phyloP scores from a whole-genome alignment of 2,329 filamentous ascomycete species.

The Fusarium algeriense region DNA sequence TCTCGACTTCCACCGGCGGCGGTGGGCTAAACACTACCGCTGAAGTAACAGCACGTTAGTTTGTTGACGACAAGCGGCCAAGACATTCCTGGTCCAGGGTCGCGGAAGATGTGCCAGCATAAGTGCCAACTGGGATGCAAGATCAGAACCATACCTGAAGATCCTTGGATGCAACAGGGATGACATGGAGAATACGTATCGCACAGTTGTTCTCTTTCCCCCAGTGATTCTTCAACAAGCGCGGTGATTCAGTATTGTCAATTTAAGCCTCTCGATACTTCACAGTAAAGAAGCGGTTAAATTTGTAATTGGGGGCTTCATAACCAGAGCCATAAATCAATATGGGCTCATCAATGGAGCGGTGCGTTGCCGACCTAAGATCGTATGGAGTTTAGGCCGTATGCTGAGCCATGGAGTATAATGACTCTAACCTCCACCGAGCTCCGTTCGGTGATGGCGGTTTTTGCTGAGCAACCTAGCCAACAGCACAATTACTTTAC shows the following conservation, averaged over 20 bases:
- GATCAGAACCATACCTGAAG: conserved; percentile 23
- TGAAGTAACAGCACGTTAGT: conserved; percentile 11
- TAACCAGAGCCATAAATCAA: not conserved
- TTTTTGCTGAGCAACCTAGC: conserved; percentile 15
- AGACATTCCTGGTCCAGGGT: conserved; percentile 32
- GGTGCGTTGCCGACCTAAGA: not conserved
- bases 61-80: conserved; percentile 29
- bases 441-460: conserved; percentile 26
- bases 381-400: conserved; percentile 14
- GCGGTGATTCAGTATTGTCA: conserved; percentile 5
- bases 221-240: conserved; percentile 12
- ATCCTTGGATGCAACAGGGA: conserved; percentile 8
- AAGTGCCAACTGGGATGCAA: conserved; percentile 23
- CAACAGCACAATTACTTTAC: conserved; percentile 15
- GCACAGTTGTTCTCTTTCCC: not conserved
- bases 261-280: conserved; percentile 15
- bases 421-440: conserved; percentile 22
- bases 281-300: conserved; percentile 8
- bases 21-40: conserved; percentile 20
- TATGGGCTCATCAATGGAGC: not conserved
- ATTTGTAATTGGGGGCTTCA: not conserved
- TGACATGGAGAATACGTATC: not conserved
- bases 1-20: conserved; percentile 8
- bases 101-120: conserved; percentile 14
- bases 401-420: conserved; percentile 14